phyloP scores from a whole-genome alignment of 2,329 filamentous ascomycete species.

The Cladosporium sp. region DNA sequence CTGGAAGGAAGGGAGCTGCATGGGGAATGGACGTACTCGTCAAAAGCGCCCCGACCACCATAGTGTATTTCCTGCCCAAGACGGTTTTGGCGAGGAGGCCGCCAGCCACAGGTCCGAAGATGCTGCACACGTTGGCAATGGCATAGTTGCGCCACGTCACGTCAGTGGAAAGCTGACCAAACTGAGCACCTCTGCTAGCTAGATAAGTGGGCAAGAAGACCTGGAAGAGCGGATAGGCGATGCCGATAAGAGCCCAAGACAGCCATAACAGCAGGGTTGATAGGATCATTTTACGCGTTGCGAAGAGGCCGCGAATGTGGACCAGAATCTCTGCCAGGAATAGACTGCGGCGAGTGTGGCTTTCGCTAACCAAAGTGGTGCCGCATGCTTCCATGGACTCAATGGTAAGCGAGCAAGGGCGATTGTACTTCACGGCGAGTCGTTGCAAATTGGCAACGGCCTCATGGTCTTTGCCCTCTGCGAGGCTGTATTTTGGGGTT shows the following conservation, averaged over 20 bases:
- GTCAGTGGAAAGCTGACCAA: constrained; percentile 50
- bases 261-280: neutral
- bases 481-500: constrained; percentile 23
- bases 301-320: neutral
- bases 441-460: constrained; percentile 17
- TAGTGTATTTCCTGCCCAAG: constrained; percentile 56
- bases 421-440: constrained; percentile 20
- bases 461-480: constrained; percentile 24
- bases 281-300: neutral
- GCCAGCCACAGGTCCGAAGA: constrained; percentile 65
- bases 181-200: constrained; percentile 52
- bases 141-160: constrained; percentile 69
- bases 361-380: neutral
- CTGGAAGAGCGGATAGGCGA: constrained; percentile 70
- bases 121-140: constrained; percentile 60
- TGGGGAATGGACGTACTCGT: constrained; percentile 34
- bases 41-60: constrained; percentile 56
- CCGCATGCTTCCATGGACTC: constrained; percentile 16
- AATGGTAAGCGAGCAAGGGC: constrained; percentile 17
- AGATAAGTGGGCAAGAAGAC: constrained; percentile 67
- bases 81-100: constrained; percentile 57
- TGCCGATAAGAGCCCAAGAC: constrained; percentile 36
- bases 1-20: neutral
- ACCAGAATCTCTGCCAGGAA: neutral
- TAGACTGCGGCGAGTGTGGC: neutral